A percentile compares a stretch with the other conserved stretches of the same genome.
Conservation (phyloP, 495 filamentous ascomycete genomes). For the Daldinia grandis region DNA sequence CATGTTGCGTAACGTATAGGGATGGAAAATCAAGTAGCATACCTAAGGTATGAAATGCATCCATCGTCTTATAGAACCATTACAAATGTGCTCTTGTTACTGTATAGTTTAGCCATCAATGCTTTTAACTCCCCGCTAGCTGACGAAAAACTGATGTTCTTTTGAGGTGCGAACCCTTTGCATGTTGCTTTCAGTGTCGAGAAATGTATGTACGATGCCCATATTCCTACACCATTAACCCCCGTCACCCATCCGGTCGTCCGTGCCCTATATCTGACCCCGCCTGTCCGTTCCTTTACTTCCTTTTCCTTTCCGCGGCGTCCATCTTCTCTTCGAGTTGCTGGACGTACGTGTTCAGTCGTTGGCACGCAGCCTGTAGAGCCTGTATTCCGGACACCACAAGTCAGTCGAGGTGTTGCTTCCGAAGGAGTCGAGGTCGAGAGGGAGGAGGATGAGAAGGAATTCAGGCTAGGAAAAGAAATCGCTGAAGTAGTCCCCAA, state of each 20-base stretch:
- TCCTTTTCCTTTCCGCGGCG: conserved; percentile 62
- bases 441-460: conserved; percentile 8
- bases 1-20: conserved; percentile 1
- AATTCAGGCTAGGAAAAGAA: conserved; percentile 9
- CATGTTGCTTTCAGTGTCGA: conserved; percentile 8
- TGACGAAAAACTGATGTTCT: conserved; percentile 14
- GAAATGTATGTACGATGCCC: conserved; percentile 10
- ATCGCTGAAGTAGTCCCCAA: conserved; percentile 13
- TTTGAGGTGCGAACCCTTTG: conserved; percentile 22
- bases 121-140: conserved; percentile 36
- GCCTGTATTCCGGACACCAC: conserved; percentile 61
- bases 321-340: conserved; percentile 85
- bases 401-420: conserved; percentile 36
- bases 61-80: background rate
- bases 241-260: conserved; percentile 1
- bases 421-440: conserved; percentile 22
- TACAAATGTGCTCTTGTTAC: conserved; percentile 1
- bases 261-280: background rate
- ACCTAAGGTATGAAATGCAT: background rate
- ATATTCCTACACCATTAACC: conserved; percentile 29
- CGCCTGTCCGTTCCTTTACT: conserved; percentile 39
- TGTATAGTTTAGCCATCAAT: conserved; percentile 27
- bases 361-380: conserved; percentile 85
- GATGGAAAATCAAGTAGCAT: background rate
- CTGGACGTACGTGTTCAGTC: conserved; percentile 82